A percentile compares a stretch with the other conserved stretches of the same genome.
These are phyloP conservation scores for Acanthamoeba quina DNA, from an alignment of 208 protist species.

Conservation along the genomic window DNA sequence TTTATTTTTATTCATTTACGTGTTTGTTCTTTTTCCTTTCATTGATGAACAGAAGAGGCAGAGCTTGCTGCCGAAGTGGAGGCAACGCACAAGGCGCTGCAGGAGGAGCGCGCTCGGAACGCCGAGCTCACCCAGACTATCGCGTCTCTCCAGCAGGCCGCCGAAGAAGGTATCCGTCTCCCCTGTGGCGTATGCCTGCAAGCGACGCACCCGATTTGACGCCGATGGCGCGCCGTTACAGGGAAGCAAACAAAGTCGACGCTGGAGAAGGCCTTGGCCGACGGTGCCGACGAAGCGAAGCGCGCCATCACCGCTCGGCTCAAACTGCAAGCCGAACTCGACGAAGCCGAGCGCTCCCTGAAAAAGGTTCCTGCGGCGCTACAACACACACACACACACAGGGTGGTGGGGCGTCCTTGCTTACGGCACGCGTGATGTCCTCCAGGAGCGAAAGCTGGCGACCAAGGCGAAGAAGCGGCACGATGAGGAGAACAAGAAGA, in stretches of 20 bases:
- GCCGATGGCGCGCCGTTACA: not conserved
- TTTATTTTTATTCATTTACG: not conserved
- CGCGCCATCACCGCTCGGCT: not conserved
- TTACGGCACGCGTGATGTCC: not conserved
- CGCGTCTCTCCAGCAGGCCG: not conserved
- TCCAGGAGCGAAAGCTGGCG: not conserved
- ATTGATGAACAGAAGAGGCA: not conserved
- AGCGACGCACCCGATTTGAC: no score
- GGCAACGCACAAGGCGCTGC: not conserved
- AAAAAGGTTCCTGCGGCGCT: not conserved
- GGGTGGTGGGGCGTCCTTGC: not conserved
- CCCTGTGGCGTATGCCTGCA: not conserved
- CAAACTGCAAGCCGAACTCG: not conserved
- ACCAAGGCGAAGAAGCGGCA: conserved; percentile 25
- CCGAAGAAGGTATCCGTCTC: not conserved
- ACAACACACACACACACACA: not conserved
- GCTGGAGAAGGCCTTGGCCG: not conserved
- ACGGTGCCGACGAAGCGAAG: not conserved
- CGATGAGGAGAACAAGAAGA: conserved; percentile 34
- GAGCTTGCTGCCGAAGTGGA: not conserved
- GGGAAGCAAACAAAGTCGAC: not conserved
- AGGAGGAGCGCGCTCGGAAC: conserved; percentile 7
- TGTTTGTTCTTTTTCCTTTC: not conserved
- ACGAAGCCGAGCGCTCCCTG: not conserved
- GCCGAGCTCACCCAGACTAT: not conserved